These are phyloP conservation scores for Fusarium sp. DNA, from an alignment of 2,329 filamentous ascomycete genomes.

Conservation along the genomic window DNA sequence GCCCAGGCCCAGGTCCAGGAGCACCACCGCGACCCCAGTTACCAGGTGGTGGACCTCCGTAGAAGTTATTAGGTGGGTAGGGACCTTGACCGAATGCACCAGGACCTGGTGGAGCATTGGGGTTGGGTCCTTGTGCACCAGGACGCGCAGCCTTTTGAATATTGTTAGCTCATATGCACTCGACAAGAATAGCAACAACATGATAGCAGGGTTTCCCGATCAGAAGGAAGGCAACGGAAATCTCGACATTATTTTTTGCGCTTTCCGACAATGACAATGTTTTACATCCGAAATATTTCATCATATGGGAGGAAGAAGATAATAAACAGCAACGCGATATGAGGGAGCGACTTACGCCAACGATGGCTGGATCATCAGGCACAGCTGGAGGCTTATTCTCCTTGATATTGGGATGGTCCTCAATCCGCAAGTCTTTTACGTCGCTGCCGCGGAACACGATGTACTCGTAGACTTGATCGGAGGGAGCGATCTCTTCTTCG, in stretches of 20 bases:
- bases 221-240: conserved; percentile 99
- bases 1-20: conserved; percentile 64
- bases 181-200: conserved; percentile 23
- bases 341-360: conserved; percentile 81
- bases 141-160: conserved; percentile 56
- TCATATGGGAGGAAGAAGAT: conserved; percentile 67
- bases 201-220: conserved; percentile 56
- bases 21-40: conserved; percentile 65
- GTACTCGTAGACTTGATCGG: conserved; percentile 94
- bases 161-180: conserved; percentile 47
- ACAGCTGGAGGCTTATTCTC: conserved; percentile 81
- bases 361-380: conserved; percentile 94
- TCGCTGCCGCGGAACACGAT: conserved; percentile 98
- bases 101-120: conserved; percentile 51
- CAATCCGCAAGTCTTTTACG: conserved; percentile 96
- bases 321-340: conserved; percentile 9
- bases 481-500: conserved; percentile 83
- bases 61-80: conserved; percentile 60
- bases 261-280: conserved; percentile 82
- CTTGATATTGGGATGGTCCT: conserved; percentile 80
- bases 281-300: conserved; percentile 98
- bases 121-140: conserved; percentile 49
- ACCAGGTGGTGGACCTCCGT: conserved; percentile 62
- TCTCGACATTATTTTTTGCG: conserved; percentile 96
- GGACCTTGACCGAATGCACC: conserved; percentile 57